These are phyloP conservation scores for Emydomyces testavorans DNA, from an alignment of 2,329 filamentous ascomycete species.

Conservation along the genomic window DNA sequence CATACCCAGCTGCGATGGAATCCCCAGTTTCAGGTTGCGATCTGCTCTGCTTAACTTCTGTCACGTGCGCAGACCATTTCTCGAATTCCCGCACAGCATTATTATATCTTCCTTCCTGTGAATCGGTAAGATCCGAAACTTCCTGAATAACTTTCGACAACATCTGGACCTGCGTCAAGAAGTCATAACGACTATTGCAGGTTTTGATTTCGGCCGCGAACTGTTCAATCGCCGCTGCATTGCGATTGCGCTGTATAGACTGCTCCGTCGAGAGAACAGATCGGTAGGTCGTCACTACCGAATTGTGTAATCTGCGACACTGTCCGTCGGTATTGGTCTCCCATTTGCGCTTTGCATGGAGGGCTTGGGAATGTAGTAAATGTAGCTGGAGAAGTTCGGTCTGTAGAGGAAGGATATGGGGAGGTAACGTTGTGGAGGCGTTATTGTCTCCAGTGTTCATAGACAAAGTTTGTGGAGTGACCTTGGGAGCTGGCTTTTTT, in stretches of 20 bases:
- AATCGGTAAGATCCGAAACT: constrained; percentile 25
- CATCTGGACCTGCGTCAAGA: constrained; percentile 29
- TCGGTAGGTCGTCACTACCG: constrained; percentile 28
- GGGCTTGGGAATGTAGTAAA: constrained; percentile 27
- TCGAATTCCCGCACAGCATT: constrained; percentile 26
- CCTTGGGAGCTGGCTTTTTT: constrained; percentile 26
- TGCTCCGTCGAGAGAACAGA: constrained; percentile 26
- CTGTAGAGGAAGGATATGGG: constrained; percentile 30
- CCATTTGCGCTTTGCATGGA: constrained; percentile 25
- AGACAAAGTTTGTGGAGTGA: constrained; percentile 17
- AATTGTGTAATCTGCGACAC: constrained; percentile 27
- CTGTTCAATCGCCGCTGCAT: constrained; percentile 26
- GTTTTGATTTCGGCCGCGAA: constrained; percentile 27
- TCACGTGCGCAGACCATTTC: constrained; percentile 26
- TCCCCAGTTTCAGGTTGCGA: constrained; percentile 15
- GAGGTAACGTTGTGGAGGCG: constrained; percentile 23
- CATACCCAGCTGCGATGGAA: constrained; percentile 1
- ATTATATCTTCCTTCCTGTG: constrained; percentile 23
- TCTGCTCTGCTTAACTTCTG: constrained; percentile 20
- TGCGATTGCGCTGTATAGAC: constrained; percentile 25
- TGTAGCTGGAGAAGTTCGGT: constrained; percentile 36
- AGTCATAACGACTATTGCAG: constrained; percentile 22
- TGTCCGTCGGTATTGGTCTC: constrained; percentile 22
- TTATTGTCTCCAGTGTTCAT: constrained; percentile 14
- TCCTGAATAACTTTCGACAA: constrained; percentile 33